phyloP scores from a whole-genome alignment of 768 basidiomycete genomes.

The Daedalea quercina region DNA sequence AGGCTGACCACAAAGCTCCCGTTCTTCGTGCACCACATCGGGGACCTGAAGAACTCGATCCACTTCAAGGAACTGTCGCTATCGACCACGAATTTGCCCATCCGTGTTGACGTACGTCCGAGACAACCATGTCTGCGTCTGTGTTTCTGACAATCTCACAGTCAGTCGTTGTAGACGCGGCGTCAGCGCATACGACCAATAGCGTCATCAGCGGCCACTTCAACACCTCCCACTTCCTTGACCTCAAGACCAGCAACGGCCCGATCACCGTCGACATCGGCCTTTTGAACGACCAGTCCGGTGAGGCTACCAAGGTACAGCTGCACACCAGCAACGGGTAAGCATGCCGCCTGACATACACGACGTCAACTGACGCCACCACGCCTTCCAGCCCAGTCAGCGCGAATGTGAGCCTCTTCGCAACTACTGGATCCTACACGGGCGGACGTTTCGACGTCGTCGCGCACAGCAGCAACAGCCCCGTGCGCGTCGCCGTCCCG shows the following conservation, averaged over 20 bases:
- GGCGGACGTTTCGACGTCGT: constrained; percentile 28
- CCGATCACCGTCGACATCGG: constrained; percentile 29
- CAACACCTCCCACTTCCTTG: constrained; percentile 22
- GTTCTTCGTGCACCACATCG: constrained; percentile 24
- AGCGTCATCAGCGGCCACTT: constrained; percentile 31
- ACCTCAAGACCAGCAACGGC: constrained; percentile 29
- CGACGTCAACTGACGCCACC: background rate
- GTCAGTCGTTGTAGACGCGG: background rate
- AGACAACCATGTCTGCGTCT: too few species aligned
- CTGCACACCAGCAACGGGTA: constrained; percentile 40
- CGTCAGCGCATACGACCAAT: constrained; percentile 16
- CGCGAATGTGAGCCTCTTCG: constrained; percentile 12
- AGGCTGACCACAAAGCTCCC: constrained; percentile 23
- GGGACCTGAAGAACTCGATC: constrained; percentile 21
- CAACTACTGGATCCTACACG: constrained; percentile 3
- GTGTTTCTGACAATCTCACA: too few species aligned
- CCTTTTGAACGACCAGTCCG: constrained; percentile 24
- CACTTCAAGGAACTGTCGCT: constrained; percentile 22
- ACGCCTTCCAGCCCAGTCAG: constrained; percentile 10
- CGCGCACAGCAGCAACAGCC: constrained; percentile 28
- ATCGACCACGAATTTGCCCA: constrained; percentile 18
- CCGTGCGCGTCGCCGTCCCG: constrained; percentile 23
- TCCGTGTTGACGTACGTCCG: constrained; percentile 23
- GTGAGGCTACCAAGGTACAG: constrained; percentile 21
- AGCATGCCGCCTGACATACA: constrained; percentile 5